Evolutionary conservation across 345 rosid genomes (phyloP).

Genomic region (Lepidium didymum): DNA sequence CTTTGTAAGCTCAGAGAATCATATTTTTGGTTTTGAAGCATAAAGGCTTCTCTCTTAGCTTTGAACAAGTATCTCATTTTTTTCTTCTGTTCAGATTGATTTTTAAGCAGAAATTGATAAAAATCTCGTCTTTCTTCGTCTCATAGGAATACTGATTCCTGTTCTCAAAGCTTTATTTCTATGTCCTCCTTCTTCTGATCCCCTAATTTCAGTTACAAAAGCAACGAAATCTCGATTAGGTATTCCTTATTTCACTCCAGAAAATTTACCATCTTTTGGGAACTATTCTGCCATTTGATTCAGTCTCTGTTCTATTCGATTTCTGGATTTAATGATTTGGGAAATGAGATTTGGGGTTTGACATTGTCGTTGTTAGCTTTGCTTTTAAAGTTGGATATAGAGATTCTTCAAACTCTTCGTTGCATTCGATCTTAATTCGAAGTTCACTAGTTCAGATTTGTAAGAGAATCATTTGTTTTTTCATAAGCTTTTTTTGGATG

Average conservation of each 20-base stretch:
- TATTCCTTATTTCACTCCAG: neutral
- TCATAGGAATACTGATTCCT: neutral
- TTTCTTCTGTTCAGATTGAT: neutral
- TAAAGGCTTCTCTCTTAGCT: conserved; percentile 4
- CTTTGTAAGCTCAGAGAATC: neutral
- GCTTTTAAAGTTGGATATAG: neutral
- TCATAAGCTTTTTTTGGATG: conserved; percentile 28
- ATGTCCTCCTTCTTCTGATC: neutral
- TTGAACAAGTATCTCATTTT: neutral
- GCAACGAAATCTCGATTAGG: conserved; percentile 6
- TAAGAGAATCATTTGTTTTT: neutral
- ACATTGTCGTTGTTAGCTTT: conserved; percentile 8
- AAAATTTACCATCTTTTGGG: neutral
- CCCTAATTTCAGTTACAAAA: neutral
- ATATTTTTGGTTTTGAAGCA: neutral
- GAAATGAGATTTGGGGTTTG: neutral
- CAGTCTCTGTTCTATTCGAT: neutral
- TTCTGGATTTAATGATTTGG: neutral
- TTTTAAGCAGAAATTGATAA: neutral
- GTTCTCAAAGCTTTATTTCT: neutral
- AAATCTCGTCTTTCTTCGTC: conserved; percentile 12
- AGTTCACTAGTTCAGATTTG: neutral
- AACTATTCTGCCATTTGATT: neutral
- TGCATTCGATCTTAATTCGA: neutral
- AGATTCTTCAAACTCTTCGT: neutral